Conservation (phyloP, 2,329 filamentous ascomycete genomes). For the Aspergillus sp. region DNA sequence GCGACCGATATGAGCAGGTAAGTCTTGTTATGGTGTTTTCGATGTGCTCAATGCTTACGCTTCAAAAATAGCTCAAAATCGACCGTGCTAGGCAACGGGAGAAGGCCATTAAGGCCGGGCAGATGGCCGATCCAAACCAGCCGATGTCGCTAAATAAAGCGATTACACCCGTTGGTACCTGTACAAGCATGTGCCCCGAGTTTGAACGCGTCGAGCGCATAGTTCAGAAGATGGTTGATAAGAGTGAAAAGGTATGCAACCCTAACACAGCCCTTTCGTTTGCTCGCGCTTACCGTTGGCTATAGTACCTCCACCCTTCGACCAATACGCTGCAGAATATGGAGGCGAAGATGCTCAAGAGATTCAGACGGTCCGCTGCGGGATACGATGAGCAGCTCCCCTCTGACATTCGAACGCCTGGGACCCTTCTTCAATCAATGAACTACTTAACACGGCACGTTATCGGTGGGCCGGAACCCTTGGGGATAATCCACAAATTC, state of each 20-base stretch:
- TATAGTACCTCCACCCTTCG: constrained; percentile 36
- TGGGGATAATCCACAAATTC: constrained; percentile 60
- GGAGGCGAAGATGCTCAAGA: constrained; percentile 59
- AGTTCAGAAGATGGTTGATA: constrained; percentile 61
- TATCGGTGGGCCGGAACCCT: constrained; percentile 50
- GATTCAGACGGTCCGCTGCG: constrained; percentile 62
- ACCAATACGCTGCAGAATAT: constrained; percentile 34
- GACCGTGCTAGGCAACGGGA: constrained; percentile 51
- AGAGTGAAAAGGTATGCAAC: constrained; percentile 55
- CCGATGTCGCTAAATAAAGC: constrained; percentile 60
- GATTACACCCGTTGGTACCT: constrained; percentile 62
- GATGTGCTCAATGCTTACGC: not conserved
- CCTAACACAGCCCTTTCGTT: not conserved
- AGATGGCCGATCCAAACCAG: constrained; percentile 60
- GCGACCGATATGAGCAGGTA: constrained; percentile 40
- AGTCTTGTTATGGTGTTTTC: constrained; percentile 6
- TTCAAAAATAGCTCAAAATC: constrained; percentile 45
- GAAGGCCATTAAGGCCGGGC: constrained; percentile 53
- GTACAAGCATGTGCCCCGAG: constrained; percentile 65
- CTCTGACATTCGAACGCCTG: constrained; percentile 62
- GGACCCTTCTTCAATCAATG: constrained; percentile 46
- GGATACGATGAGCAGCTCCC: constrained; percentile 64
- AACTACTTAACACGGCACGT: constrained; percentile 53
- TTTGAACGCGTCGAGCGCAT: constrained; percentile 63
- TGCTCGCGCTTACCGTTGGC: constrained; percentile 13